Conservation (phyloP, 768 basidiomycete species). For the Termitomyces heimii region DNA sequence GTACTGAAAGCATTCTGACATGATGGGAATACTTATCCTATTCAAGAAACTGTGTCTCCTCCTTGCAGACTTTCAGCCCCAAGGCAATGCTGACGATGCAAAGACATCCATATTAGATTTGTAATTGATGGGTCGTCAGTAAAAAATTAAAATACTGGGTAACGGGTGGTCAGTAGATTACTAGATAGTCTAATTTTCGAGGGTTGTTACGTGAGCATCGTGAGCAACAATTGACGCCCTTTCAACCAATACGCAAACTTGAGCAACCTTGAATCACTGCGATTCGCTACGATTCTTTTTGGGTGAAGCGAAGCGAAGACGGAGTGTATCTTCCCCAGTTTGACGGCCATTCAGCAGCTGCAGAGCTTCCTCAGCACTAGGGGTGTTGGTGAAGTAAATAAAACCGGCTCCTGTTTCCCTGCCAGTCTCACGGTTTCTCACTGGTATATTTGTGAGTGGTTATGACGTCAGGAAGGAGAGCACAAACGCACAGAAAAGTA, state of each 20-base stretch:
- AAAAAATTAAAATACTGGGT: constrained; percentile 1
- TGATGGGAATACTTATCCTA: neutral
- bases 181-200: constrained; percentile 1
- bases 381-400: constrained; percentile 42
- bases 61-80: neutral
- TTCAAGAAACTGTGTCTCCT: neutral
- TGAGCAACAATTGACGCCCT: neutral
- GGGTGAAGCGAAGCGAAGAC: constrained; percentile 34
- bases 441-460: constrained; percentile 13
- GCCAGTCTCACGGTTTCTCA: constrained; percentile 27
- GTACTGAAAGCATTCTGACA: neutral
- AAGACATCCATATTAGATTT: neutral
- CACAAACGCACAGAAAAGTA: constrained; percentile 24
- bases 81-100: neutral
- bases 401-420: constrained; percentile 34
- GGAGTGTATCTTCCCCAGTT: constrained; percentile 28
- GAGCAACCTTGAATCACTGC: neutral
- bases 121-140: neutral
- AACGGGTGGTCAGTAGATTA: constrained; percentile 1
- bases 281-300: neutral
- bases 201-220: neutral
- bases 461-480: neutral
- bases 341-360: constrained; percentile 31
- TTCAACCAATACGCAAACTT: neutral
- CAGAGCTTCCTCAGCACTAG: constrained; percentile 44